phyloP scores from a whole-genome alignment of 257 asterid species.

The Catharanthus roseus region DNA sequence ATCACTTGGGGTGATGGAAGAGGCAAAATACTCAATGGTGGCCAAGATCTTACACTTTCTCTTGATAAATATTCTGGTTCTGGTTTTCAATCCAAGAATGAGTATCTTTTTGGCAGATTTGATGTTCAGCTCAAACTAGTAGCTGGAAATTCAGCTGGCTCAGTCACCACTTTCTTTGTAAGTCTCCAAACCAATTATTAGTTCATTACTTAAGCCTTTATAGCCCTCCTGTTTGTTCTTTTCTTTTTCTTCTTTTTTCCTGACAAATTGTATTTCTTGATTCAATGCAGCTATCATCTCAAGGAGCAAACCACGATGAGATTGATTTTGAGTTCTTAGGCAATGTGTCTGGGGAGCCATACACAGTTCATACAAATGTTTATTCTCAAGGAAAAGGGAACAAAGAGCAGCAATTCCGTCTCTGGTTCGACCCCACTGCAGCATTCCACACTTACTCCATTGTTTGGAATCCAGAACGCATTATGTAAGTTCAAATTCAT shows the following conservation, averaged over 20 bases:
- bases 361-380: conserved; percentile 53
- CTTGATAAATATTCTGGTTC: conserved; percentile 63
- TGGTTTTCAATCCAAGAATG: conserved; percentile 50
- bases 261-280: not conserved
- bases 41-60: conserved; percentile 39
- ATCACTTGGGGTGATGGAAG: conserved; percentile 49
- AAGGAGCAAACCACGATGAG: conserved; percentile 37
- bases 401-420: conserved; percentile 56
- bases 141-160: conserved; percentile 63
- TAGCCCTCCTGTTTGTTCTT: not conserved
- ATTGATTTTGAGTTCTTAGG: conserved; percentile 63
- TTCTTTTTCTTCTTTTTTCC: not conserved
- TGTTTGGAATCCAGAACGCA: conserved; percentile 47
- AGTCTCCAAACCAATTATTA: not conserved
- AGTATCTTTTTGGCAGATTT: conserved; percentile 40
- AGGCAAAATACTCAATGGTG: conserved; percentile 32
- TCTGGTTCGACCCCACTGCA: conserved; percentile 54
- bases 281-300: not conserved
- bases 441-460: conserved; percentile 59
- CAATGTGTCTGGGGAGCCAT: conserved; percentile 44
- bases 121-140: conserved; percentile 64
- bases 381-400: conserved; percentile 41
- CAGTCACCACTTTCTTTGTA: conserved; percentile 66
- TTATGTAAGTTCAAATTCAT: conserved; percentile 30
- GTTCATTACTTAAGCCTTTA: too few relatives aligned